Conservation (phyloP, 495 filamentous ascomycete genomes). For the Bryoglossum gracile region DNA sequence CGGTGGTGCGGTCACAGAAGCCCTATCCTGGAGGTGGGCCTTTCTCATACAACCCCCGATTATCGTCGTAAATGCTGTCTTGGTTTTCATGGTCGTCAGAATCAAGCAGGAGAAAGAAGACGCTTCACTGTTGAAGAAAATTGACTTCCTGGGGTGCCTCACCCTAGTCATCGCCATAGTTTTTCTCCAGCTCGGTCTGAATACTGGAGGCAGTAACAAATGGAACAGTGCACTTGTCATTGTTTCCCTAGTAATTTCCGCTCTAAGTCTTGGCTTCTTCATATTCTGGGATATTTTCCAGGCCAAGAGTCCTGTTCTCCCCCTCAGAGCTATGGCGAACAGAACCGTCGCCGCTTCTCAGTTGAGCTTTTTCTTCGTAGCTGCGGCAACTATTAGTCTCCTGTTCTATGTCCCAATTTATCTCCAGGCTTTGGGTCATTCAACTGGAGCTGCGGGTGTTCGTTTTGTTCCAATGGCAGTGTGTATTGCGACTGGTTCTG, state of each 20-base stretch:
- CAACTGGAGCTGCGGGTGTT: constrained; percentile 59
- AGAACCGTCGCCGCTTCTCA: constrained; percentile 66
- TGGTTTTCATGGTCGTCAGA: constrained; percentile 54
- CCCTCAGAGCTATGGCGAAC: constrained; percentile 61
- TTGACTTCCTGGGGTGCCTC: constrained; percentile 72
- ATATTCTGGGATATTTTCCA: constrained; percentile 57
- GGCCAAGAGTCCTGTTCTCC: constrained; percentile 72
- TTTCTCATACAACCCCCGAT: constrained; percentile 75
- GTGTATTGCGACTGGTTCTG: constrained; percentile 62
- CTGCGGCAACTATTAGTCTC: constrained; percentile 46
- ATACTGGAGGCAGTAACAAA: constrained; percentile 71
- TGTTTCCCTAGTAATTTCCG: constrained; percentile 55
- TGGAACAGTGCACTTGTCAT: constrained; percentile 74
- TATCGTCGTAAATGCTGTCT: constrained; percentile 50
- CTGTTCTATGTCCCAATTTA: constrained; percentile 75
- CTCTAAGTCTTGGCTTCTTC: constrained; percentile 46
- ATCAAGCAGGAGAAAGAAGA: constrained; percentile 55
- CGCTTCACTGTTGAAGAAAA: constrained; percentile 50
- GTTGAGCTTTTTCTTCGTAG: constrained; percentile 62
- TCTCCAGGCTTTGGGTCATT: constrained; percentile 65
- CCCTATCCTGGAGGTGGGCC: constrained; percentile 63
- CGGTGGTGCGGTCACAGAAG: constrained; percentile 74
- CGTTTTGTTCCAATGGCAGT: constrained; percentile 57
- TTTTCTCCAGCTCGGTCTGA: constrained; percentile 67
- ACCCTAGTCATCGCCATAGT: constrained; percentile 56